phyloP scores from a whole-genome alignment of 352 stramenopile species.

The Lagenidium giganteum region DNA sequence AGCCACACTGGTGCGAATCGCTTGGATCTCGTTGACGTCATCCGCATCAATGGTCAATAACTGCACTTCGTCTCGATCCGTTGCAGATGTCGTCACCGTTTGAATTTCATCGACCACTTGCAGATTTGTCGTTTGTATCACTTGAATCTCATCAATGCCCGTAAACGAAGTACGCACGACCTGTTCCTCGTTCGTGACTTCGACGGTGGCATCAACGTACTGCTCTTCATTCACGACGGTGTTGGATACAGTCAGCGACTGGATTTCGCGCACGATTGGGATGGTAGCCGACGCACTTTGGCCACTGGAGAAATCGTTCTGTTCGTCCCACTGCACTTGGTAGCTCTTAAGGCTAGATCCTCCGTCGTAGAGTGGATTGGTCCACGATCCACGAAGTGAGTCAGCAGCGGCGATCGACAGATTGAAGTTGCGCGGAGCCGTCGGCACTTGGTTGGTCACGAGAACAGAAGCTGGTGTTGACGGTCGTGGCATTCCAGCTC shows the following conservation, averaged over 20 bases:
- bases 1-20: slow-evolving; percentile 68
- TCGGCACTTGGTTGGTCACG: slow-evolving; percentile 59
- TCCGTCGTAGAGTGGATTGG: slow-evolving; percentile 89
- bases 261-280: slow-evolving; percentile 89
- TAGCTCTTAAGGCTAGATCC: slow-evolving; percentile 79
- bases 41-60: slow-evolving; percentile 72
- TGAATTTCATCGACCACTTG: slow-evolving; percentile 89
- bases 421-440: slow-evolving; percentile 43
- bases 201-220: slow-evolving; percentile 88
- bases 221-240: slow-evolving; percentile 92
- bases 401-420: slow-evolving; percentile 55
- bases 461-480: slow-evolving; percentile 41
- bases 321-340: slow-evolving; percentile 79
- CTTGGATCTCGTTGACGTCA: slow-evolving; percentile 91
- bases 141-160: slow-evolving; percentile 85
- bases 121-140: slow-evolving; percentile 68
- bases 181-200: slow-evolving; percentile 96
- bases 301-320: slow-evolving; percentile 63
- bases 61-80: slow-evolving; percentile 92
- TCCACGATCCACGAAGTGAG: slow-evolving; percentile 80
- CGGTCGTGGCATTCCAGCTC: slow-evolving; percentile 35
- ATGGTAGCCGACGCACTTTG: slow-evolving; percentile 64
- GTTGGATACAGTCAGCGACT: slow-evolving; percentile 75
- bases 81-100: slow-evolving; percentile 86
- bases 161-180: slow-evolving; percentile 87